A percentile compares a stretch with the other conserved stretches of the same genome.
Evolutionary conservation across 148 eudicot species (phyloP).

Genomic region (Fagopyrum homotropicum): DNA sequence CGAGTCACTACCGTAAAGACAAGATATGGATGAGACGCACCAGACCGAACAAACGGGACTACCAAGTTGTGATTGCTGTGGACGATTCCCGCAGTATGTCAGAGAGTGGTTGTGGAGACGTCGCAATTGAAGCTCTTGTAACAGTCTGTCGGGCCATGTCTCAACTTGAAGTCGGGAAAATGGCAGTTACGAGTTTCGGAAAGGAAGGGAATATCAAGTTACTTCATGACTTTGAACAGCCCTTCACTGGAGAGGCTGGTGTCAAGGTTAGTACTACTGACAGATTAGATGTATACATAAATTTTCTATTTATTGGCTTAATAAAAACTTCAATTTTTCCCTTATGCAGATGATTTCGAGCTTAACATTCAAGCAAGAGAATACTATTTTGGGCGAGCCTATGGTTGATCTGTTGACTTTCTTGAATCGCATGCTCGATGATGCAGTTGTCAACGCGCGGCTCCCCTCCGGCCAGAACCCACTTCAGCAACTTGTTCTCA

Average conservation of each 20-base stretch:
- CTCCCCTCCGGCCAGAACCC: slow-evolving; percentile 86
- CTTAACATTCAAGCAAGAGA: slow-evolving; percentile 88
- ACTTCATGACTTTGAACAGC: slow-evolving; percentile 86
- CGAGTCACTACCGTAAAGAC: slow-evolving; percentile 92
- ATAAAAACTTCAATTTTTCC: background rate
- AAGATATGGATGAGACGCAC: slow-evolving; percentile 98
- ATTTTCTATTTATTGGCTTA: background rate
- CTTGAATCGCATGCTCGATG: slow-evolving; percentile 68
- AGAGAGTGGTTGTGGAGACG: slow-evolving; percentile 72
- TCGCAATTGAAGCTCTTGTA: slow-evolving; percentile 94
- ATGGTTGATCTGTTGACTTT: slow-evolving; percentile 69
- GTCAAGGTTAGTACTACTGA: slow-evolving; percentile 49
- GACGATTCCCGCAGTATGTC: slow-evolving; percentile 99
- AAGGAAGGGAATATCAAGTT: slow-evolving; percentile 65
- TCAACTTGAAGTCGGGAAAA: slow-evolving; percentile 87
- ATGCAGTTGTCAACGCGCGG: slow-evolving; percentile 64
- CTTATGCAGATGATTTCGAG: slow-evolving; percentile 77
- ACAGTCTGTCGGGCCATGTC: slow-evolving; percentile 97
- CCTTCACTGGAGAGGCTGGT: slow-evolving; percentile 82
- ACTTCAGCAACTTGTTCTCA: slow-evolving; percentile 82
- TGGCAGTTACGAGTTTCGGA: slow-evolving; percentile 94
- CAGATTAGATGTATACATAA: background rate
- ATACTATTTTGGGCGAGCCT: slow-evolving; percentile 64
- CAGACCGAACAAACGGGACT: slow-evolving; percentile 84
- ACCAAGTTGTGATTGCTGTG: slow-evolving; percentile 88